Base-by-base conservation (phyloP, 345 rosid genomes). In the Rhizophora mangle region DNA sequence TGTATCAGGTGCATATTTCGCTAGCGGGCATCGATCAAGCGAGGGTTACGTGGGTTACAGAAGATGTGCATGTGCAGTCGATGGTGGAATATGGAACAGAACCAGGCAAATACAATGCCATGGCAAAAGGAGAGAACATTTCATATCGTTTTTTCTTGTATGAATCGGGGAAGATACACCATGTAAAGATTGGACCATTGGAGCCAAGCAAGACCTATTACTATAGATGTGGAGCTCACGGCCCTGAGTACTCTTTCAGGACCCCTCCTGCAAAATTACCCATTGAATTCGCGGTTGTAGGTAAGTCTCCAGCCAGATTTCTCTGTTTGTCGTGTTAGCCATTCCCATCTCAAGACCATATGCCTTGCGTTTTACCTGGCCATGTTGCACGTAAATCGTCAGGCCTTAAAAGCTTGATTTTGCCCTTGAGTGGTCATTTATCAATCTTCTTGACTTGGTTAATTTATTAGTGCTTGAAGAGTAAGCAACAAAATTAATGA, bases 101-200 rank as follows among this genome's bases (percentile, higher is more conserved):
- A 0, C 64, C 85, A 0, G 88, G 95, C 19, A 80, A 39, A 27
- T 94, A 89, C 77, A 60, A 82, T 66, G 62, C 67, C n/a, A 68
- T 27, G 83, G 78, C 80, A 2, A 83, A 61, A 3, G 98, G 97
- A 72, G 80, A 80, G 59, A 63, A 72, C 31, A 86, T 90, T 9
- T 82, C 92, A 2, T 91, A 94, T 65, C 74, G 60, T 16, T 94
- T 82, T 80, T 84, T 94, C 77, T 80, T 88, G 30, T 94, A 94
- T 71, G 64, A 20, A 7, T 91, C 98, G 19, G 86, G 88, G 6
- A 88, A 80, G 78, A 88, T 94, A 57, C 96, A 94, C 79, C 91
- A 88, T n/a, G 97, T 94, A 49, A 87, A 79, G 74, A 87, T 94
- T 65, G 96, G 98, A 46, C 93, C 97, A 27, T 78, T 94, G 76